Base-by-base conservation (phyloP, 2,329 filamentous ascomycete genomes). In the Exophiala phaeomuriformis region DNA sequence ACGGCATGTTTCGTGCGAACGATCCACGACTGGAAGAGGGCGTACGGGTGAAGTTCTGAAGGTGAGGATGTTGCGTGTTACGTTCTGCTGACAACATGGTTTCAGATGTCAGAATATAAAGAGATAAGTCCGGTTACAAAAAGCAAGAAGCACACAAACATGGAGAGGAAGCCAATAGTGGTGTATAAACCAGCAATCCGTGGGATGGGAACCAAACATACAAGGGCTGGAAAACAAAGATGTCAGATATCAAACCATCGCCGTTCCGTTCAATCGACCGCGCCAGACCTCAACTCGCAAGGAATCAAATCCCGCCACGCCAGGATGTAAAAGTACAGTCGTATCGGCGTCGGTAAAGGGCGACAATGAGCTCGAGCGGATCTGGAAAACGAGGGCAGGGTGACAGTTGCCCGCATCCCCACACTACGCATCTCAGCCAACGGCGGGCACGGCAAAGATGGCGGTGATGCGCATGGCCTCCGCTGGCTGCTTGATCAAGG, bases 51-150 rank as follows among this genome's bases (percentile, higher is more conserved):
- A 35, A 56, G 49, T 52, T 47, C 52, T 46, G 52, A 40, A 61
- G 48, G 32, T 56, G 48, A 45, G 47, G 56, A 43, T 40, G 49
- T 49, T 55, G 47, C 5, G 58, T 12, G 9, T 46, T 47, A 46
- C 53, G 57, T 53, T 71, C 69, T 53, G 70, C 65, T 44, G 69
- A 72, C 52, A 74, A 64, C 71, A 74, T 73, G 60, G 51, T 67
- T 61, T 42, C 51, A 44, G 46, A 49, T 27, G 51, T 54, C 35
- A 54, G 52, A 52, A 41, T 19, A 19, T 19, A 39, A 40, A 32
- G 47, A 19, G 47, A 41, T 12, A 35, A 41, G 40, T 55, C 51
- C 50, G 19, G 44, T 42, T 32, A 64, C 42, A 31, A 12, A 30
- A 40, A 5, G 32, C 37, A 43, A 19, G 30, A 47, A 49, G 41